These are phyloP conservation scores for Nakazawaea laoshanensis DNA, from an alignment of 805 yeast genomes.

Conservation along the genomic window DNA sequence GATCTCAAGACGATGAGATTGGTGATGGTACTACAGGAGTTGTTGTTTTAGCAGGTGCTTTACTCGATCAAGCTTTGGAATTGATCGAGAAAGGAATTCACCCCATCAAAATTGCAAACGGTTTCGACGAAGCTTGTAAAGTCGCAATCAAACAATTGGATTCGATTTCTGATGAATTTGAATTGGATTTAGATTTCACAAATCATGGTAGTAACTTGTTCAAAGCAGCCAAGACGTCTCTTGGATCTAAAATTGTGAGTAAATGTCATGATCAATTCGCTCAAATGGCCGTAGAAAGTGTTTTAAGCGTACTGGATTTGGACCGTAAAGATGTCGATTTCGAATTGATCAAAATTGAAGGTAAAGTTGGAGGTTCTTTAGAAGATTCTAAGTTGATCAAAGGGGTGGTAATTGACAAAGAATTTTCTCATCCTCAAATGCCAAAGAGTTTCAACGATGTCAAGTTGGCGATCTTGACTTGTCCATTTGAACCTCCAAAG, in stretches of 20 bases:
- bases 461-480: constrained; percentile 88
- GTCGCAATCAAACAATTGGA: constrained; percentile 78
- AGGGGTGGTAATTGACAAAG: constrained; percentile 94
- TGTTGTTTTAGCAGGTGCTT: constrained; percentile 90
- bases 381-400: constrained; percentile 77
- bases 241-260: constrained; percentile 93
- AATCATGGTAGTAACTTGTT: constrained; percentile 49
- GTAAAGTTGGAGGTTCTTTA: constrained; percentile 90
- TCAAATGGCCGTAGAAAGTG: constrained; percentile 95
- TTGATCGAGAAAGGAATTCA: constrained; percentile 95
- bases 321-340: constrained; percentile 94
- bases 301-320: constrained; percentile 83
- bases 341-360: constrained; percentile 91
- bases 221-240: constrained; percentile 88
- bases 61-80: constrained; percentile 89
- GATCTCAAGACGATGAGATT: constrained; percentile 95
- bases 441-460: constrained; percentile 73
- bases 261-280: constrained; percentile 93
- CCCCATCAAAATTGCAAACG: constrained; percentile 94
- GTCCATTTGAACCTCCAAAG: constrained; percentile 99
- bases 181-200: constrained; percentile 30
- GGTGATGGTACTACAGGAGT: constrained; percentile 99
- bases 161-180: constrained; percentile 58
- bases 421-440: constrained; percentile 98
- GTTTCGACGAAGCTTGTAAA: constrained; percentile 94